These are phyloP conservation scores for Mrakia hoshinonis DNA, from an alignment of 768 basidiomycete species.

Conservation along the genomic window DNA sequence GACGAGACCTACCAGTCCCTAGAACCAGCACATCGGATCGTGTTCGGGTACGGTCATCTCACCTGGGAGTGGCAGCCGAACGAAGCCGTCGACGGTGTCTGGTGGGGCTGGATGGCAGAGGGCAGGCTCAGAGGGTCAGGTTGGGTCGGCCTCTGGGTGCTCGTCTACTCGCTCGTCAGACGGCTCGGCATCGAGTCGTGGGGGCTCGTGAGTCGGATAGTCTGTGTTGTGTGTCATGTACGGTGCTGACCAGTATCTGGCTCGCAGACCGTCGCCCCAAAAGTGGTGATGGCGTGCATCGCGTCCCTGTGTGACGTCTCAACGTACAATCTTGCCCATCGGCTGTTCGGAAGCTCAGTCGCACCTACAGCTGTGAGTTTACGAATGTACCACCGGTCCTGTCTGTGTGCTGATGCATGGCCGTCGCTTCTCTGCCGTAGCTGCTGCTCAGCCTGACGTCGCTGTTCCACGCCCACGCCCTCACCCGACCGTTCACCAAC, in stretches of 20 bases:
- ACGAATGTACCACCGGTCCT: neutral
- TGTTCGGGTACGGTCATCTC: constrained; percentile 65
- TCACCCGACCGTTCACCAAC: constrained; percentile 84
- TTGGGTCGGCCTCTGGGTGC: constrained; percentile 27
- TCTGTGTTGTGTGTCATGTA: too few relatives aligned
- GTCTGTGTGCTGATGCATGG: neutral
- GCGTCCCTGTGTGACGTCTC: constrained; percentile 75
- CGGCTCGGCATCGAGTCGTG: neutral
- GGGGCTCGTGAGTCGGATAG: neutral
- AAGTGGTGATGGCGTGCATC: constrained; percentile 25
- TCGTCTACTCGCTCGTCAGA: constrained; percentile 2
- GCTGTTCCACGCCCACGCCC: constrained; percentile 72
- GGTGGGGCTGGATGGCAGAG: constrained; percentile 28
- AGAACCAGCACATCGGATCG: constrained; percentile 77
- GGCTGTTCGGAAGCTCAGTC: constrained; percentile 53
- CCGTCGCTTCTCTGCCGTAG: constrained; percentile 43
- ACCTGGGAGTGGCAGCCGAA: constrained; percentile 84
- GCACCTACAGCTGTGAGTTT: constrained; percentile 57
- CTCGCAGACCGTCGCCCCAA: constrained; percentile 18
- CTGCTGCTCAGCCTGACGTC: constrained; percentile 71
- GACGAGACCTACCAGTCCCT: constrained; percentile 95
- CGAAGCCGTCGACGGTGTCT: neutral
- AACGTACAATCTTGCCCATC: constrained; percentile 54
- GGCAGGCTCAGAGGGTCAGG: constrained; percentile 13
- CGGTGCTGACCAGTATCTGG: neutral